Evolutionary conservation across 2,329 filamentous ascomycete genomes (phyloP), one percentile per base, ranked within the genome.

Genomic region (Rachicladosporium sp.): DNA sequence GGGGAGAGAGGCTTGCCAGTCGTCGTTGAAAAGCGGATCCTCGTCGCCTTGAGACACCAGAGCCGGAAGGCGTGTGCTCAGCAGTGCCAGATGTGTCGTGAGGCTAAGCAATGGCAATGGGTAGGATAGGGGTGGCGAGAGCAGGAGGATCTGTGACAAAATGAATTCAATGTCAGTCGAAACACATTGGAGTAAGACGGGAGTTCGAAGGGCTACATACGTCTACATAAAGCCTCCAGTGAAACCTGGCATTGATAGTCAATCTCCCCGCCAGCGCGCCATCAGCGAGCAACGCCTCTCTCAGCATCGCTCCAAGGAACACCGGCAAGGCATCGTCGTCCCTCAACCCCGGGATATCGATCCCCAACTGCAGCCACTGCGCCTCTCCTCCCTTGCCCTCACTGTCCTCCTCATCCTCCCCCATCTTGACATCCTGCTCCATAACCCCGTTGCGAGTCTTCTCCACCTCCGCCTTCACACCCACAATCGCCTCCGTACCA

Each of bases 201-300:
- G 15, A 19, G 15, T 19, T 19, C 15, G 15, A 19, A 35, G 11
- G 4, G 9, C 23, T 15, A 70, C 83, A 56, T 61, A 95, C 88
- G 64, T 98, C 91, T 46, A 98, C 74, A 63, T 89, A 96, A 42
- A 98, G 62, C 64, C 88, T 85, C 91, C 91, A 98, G 69, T 96
- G 89, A 70, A 89, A 98, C 33, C 88, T 74, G 43, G 71, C 67
- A 65, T 95, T 96, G 59, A 98, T 95, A 62, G 79, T 82, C 55
- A 98, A 62, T 54, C 80, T 76, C 59, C 76, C 77, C 47, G 70
- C 72, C 45, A 80, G 55, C 54, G 72, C 71, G 12, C 78, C 80
- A 61, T 78, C 81, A 27, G 77, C 79, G 43, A 91, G 70, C 63
- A 98, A 60, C 41, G 85, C 84, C 70, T 98, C 91, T 41, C 76